phyloP scores from a whole-genome alignment of 2,329 filamentous ascomycete genomes.

The Aureobasidium sp. region DNA sequence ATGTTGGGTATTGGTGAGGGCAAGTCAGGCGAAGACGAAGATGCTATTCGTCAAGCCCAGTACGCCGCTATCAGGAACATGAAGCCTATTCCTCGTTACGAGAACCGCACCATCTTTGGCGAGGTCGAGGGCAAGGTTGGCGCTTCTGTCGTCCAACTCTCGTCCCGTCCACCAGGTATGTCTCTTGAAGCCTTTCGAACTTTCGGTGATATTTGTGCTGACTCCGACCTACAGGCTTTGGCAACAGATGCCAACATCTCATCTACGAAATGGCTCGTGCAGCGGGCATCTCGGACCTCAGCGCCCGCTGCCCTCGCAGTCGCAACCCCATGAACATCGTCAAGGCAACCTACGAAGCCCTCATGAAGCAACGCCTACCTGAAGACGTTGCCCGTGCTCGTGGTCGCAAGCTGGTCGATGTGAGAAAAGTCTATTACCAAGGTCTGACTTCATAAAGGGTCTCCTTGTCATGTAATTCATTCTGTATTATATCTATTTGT shows the following conservation, averaged over 20 bases:
- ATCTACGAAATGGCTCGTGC: constrained; percentile 93
- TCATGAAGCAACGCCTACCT: constrained; percentile 76
- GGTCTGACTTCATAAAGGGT: constrained; percentile 53
- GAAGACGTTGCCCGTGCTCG: constrained; percentile 83
- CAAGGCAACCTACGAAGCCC: constrained; percentile 79
- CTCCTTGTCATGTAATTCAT: background rate
- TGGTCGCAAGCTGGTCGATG: constrained; percentile 93
- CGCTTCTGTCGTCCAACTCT: constrained; percentile 77
- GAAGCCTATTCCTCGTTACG: constrained; percentile 85
- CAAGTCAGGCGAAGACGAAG: constrained; percentile 68
- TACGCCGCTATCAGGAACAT: constrained; percentile 84
- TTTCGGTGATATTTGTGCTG: background rate
- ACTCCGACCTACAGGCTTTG: constrained; percentile 60
- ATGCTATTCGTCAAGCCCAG: constrained; percentile 64
- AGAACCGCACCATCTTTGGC: constrained; percentile 85
- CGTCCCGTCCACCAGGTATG: constrained; percentile 76
- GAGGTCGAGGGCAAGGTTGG: constrained; percentile 77
- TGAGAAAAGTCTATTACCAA: constrained; percentile 94
- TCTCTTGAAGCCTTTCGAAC: background rate
- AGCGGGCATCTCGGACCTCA: constrained; percentile 78
- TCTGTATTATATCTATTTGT: constrained; percentile 2
- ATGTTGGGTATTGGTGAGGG: constrained; percentile 83
- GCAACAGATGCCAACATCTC: constrained; percentile 80
- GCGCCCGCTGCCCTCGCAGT: constrained; percentile 73
- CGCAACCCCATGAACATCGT: constrained; percentile 97